Evolutionary conservation across 192 early-diverging fungal genomes (phyloP).

Genomic region (Coemansia sp.): DNA sequence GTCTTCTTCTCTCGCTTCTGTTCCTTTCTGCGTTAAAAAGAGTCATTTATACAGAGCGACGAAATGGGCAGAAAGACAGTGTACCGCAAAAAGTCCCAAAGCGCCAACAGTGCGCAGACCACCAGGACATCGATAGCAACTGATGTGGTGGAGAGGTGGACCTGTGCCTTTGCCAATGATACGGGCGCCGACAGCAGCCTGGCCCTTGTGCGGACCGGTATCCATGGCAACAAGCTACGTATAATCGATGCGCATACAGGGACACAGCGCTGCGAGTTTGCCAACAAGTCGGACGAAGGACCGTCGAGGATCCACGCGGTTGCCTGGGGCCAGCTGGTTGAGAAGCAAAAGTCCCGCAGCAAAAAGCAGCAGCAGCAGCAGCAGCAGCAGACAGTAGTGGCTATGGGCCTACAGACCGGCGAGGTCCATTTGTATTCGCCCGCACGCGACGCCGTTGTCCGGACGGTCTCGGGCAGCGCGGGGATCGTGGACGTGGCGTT

Average conservation of each 20-base stretch:
- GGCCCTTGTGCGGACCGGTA: slow-evolving; percentile 32
- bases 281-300: slow-evolving; percentile 1
- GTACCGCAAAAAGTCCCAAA: slow-evolving; percentile 25
- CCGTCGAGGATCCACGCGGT: slow-evolving; percentile 7
- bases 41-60: background rate
- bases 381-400: slow-evolving; percentile 6
- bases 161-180: slow-evolving; percentile 25
- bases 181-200: slow-evolving; percentile 9
- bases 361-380: background rate
- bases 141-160: slow-evolving; percentile 11
- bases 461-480: slow-evolving; percentile 4
- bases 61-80: slow-evolving; percentile 34
- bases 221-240: slow-evolving; percentile 28
- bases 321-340: slow-evolving; percentile 7
- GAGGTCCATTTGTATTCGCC: slow-evolving; percentile 36
- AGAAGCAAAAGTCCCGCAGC: background rate
- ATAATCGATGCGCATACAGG: slow-evolving; percentile 41
- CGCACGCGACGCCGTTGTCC: slow-evolving; percentile 27
- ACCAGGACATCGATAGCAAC: slow-evolving; percentile 1
- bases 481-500: background rate
- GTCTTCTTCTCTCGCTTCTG: background rate
- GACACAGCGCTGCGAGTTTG: slow-evolving; percentile 30
- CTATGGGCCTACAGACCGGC: slow-evolving; percentile 21
- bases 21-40: background rate
- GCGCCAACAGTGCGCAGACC: background rate